Evolutionary conservation across 345 rosid genomes (phyloP).

Genomic region (Turritis glabra): DNA sequence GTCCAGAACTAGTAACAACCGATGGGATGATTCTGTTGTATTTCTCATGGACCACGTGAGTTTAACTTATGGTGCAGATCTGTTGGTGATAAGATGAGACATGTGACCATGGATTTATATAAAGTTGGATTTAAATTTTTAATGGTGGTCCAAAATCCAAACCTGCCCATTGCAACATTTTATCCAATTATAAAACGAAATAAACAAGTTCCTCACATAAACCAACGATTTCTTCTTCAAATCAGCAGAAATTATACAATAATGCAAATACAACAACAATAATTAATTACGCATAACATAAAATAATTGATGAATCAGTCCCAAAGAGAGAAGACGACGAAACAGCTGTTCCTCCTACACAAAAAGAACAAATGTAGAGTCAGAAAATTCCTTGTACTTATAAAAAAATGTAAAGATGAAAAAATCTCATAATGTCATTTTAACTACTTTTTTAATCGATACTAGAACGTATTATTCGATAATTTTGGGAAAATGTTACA

Average conservation of each 20-base stretch:
- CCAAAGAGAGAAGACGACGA: slow-evolving; percentile 4
- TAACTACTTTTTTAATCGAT: background rate
- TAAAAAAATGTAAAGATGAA: background rate
- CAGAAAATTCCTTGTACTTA: background rate
- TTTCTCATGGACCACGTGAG: slow-evolving; percentile 7
- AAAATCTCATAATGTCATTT: background rate
- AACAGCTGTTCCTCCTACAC: slow-evolving; percentile 24
- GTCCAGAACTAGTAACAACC: too few species aligned
- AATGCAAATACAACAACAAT: slow-evolving; percentile 20
- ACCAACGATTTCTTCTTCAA: slow-evolving; percentile 26
- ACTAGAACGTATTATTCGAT: background rate
- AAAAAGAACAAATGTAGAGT: background rate
- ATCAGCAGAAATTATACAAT: slow-evolving; percentile 1
- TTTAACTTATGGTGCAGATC: background rate
- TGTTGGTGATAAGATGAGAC: slow-evolving; percentile 4
- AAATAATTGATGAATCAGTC: slow-evolving; percentile 29
- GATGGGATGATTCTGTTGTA: slow-evolving; percentile 15
- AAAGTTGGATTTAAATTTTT: background rate
- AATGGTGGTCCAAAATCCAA: background rate
- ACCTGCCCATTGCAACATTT: background rate
- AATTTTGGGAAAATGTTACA: background rate
- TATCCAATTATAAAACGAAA: background rate
- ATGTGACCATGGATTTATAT: slow-evolving; percentile 7
- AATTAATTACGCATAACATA: slow-evolving; percentile 16
- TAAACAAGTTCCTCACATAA: slow-evolving; percentile 19